phyloP scores from a whole-genome alignment of 495 filamentous ascomycete species.

The Aspergillus nidulans region DNA sequence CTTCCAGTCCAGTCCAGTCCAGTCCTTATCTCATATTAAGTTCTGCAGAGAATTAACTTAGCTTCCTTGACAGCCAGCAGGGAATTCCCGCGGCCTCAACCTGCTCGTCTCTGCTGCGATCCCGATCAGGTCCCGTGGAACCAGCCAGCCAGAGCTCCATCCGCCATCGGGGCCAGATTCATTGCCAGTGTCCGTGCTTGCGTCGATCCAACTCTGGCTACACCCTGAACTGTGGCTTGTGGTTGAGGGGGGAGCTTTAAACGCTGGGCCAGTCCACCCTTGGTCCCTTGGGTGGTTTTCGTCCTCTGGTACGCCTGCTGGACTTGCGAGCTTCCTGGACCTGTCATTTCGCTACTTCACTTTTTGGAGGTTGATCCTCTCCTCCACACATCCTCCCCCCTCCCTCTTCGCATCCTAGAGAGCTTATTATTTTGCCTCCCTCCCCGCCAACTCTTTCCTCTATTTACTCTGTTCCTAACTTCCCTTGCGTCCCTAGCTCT shows the following conservation, averaged over 20 bases:
- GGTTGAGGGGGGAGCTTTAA: constrained; percentile 20
- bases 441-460: background rate
- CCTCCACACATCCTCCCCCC: constrained; percentile 20
- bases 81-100: constrained; percentile 28
- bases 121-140: constrained; percentile 30
- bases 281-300: too few relatives aligned
- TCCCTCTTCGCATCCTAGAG: constrained; percentile 7
- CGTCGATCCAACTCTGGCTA: constrained; percentile 29
- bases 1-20: too few relatives aligned
- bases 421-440: background rate
- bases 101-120: constrained; percentile 13
- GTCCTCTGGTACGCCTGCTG: constrained; percentile 23
- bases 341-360: constrained; percentile 19
- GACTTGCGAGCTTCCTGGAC: constrained; percentile 17
- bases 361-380: constrained; percentile 19
- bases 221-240: background rate
- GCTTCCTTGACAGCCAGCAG: constrained; percentile 19
- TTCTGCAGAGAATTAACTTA: constrained; percentile 5
- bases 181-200: constrained; percentile 30
- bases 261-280: constrained; percentile 30
- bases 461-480: background rate
- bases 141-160: constrained; percentile 16
- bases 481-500: background rate
- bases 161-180: constrained; percentile 18
- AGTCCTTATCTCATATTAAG: constrained; percentile 2